Evolutionary conservation across 2,329 filamentous ascomycete genomes (phyloP).

Genomic region (Periglandula ipomoeae): DNA sequence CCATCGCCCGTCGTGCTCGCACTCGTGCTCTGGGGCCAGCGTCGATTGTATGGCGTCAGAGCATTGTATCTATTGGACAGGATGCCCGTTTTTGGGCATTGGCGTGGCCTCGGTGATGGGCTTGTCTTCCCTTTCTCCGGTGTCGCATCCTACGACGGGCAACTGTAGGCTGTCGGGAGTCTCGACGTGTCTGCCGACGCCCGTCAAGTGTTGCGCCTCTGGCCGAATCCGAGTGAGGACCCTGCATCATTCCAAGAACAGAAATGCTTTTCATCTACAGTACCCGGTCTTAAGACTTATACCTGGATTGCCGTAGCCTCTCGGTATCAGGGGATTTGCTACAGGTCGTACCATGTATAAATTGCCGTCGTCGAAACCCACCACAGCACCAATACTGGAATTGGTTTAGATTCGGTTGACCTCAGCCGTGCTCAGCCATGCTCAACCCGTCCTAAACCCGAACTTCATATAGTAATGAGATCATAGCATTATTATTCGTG

Average conservation of each 20-base stretch:
- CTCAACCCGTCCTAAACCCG: not conserved
- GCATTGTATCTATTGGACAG: not conserved
- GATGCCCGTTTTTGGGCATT: not conserved
- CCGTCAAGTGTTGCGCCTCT: not conserved
- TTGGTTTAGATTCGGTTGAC: not conserved
- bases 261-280: too few species aligned
- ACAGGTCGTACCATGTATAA: too few species aligned
- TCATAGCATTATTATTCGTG: not conserved
- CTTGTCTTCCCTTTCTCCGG: not conserved
- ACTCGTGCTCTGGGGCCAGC: not conserved
- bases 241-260: not conserved
- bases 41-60: not conserved
- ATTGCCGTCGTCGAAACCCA: too few species aligned
- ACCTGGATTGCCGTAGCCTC: too few species aligned
- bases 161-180: not conserved
- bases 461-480: not conserved
- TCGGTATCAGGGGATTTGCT: too few species aligned
- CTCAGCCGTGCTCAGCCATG: not conserved
- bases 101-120: too few species aligned
- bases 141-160: not conserved
- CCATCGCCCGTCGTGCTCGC: conserved; percentile 4
- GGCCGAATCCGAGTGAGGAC: not conserved
- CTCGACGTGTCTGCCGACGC: not conserved
- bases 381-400: too few species aligned
- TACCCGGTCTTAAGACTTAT: too few species aligned